phyloP scores from a whole-genome alignment of 1,139 yeast genomes.

The Wickerhamomyces sp. region DNA sequence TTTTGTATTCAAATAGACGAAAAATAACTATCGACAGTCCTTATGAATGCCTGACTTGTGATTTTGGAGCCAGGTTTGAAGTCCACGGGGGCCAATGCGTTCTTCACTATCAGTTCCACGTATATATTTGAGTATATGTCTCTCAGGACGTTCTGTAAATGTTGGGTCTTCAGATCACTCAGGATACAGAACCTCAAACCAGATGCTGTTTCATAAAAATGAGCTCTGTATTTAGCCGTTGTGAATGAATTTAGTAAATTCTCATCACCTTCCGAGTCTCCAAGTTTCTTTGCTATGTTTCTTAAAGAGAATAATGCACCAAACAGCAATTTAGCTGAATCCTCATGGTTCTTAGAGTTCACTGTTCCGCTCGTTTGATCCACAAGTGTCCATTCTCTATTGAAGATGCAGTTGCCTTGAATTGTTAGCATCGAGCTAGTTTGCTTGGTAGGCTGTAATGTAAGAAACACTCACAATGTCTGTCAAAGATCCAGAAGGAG shows the following conservation, averaged over 20 bases:
- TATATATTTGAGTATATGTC: slow-evolving; percentile 67
- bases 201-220: slow-evolving; percentile 73
- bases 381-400: slow-evolving; percentile 49
- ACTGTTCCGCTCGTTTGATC: slow-evolving; percentile 35
- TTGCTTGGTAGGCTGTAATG: not conserved
- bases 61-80: slow-evolving; percentile 39
- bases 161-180: slow-evolving; percentile 62
- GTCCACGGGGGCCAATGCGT: slow-evolving; percentile 52
- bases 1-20: slow-evolving; percentile 6
- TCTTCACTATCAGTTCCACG: slow-evolving; percentile 64
- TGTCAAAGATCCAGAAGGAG: slow-evolving; percentile 84
- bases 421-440: slow-evolving; percentile 10
- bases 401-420: slow-evolving; percentile 58
- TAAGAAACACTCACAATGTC: slow-evolving; percentile 53
- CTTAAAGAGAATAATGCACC: slow-evolving; percentile 84
- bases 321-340: slow-evolving; percentile 72
- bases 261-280: slow-evolving; percentile 29
- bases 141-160: slow-evolving; percentile 54
- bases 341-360: slow-evolving; percentile 55
- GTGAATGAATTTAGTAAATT: slow-evolving; percentile 62
- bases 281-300: slow-evolving; percentile 64
- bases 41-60: slow-evolving; percentile 40
- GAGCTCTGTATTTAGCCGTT: slow-evolving; percentile 73
- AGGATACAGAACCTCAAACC: slow-evolving; percentile 72
- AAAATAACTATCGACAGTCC: slow-evolving; percentile 37